A percentile compares a stretch with the other conserved stretches of the same genome.
These are phyloP conservation scores for barley (Hordeum vulgare) DNA, from an alignment of 176 grass and related monocot genomes.

Conservation along the genomic window MorexV3_pseudomolecules_assembly NC_058519.1:280737969-280738468, in stretches of 20 bases:
- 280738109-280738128: constrained; percentile 25
- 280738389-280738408: constrained; percentile 15
- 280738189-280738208: constrained; percentile 18
- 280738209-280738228: constrained; percentile 24
- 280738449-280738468: constrained; percentile 53
- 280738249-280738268: constrained; percentile 13
- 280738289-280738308: background rate
- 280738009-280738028: constrained; percentile 14
- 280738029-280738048: constrained; percentile 17
- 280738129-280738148: constrained; percentile 30
- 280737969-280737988: constrained; percentile 25
- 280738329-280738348: background rate
- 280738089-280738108: background rate
- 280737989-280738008: background rate
- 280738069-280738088: constrained; percentile 12
- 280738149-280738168: constrained; percentile 44
- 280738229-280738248: constrained; percentile 25
- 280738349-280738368: constrained; percentile 13
- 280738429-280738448: constrained; percentile 46
- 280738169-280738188: constrained; percentile 44
- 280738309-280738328: constrained; percentile 18
- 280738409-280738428: constrained; percentile 24
- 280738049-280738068: constrained; percentile 21
- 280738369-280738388: constrained; percentile 22
- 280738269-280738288: constrained; percentile 6